Evolutionary conservation across 306 rosid species (phyloP).

Genomic region (Trifolium dubium): DNA sequence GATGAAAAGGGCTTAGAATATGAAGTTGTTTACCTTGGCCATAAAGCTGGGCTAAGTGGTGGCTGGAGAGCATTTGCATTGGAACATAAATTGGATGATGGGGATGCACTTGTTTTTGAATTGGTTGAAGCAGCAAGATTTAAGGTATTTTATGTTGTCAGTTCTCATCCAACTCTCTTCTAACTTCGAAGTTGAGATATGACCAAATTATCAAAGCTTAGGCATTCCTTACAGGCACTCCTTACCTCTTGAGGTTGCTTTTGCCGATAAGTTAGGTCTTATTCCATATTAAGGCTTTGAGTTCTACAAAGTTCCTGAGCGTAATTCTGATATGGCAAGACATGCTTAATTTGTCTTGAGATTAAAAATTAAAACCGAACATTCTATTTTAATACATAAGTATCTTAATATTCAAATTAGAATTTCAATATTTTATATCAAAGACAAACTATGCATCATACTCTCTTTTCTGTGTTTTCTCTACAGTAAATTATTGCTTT

Average conservation of each 20-base stretch:
- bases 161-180: neutral
- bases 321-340: neutral
- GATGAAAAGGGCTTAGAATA: constrained; percentile 65
- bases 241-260: neutral
- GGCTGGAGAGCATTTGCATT: constrained; percentile 88
- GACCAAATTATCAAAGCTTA: neutral
- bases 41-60: constrained; percentile 71
- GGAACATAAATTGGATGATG: constrained; percentile 83
- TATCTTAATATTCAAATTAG: neutral
- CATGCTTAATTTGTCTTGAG: neutral
- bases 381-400: neutral
- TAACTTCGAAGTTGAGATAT: neutral
- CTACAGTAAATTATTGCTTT: neutral
- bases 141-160: constrained; percentile 51
- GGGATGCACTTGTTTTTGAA: constrained; percentile 82
- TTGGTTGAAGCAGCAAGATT: constrained; percentile 60
- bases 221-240: too few species aligned
- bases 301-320: neutral
- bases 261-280: neutral
- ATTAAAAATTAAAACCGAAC: neutral
- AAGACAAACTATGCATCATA: neutral
- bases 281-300: neutral
- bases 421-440: neutral
- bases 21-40: constrained; percentile 59
- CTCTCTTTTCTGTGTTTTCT: neutral